These are phyloP conservation scores for Persicaria tinctoria DNA, from an alignment of 148 eudicot genomes.

Conservation along the genomic window DNA sequence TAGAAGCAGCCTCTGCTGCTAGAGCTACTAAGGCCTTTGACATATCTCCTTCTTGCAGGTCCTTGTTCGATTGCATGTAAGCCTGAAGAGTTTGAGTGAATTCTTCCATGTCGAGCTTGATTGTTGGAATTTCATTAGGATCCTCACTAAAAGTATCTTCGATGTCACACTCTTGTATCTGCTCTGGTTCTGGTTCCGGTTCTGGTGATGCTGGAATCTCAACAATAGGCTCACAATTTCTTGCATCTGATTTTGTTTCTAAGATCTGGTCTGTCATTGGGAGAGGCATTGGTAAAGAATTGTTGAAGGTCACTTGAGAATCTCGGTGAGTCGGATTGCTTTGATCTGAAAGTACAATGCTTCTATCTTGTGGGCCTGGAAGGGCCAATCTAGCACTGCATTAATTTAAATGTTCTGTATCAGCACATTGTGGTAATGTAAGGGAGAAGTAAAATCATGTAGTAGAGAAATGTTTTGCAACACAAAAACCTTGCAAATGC, in stretches of 20 bases:
- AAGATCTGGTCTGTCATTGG: slow-evolving; percentile 18
- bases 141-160: slow-evolving; percentile 66
- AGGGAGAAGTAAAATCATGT: not conserved
- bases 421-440: not conserved
- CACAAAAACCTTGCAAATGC: slow-evolving; percentile 26
- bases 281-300: slow-evolving; percentile 38
- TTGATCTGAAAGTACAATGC: slow-evolving; percentile 43
- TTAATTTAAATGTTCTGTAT: slow-evolving; percentile 9
- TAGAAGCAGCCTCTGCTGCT: slow-evolving; percentile 81
- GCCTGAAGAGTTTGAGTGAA: slow-evolving; percentile 65
- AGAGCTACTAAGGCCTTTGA: slow-evolving; percentile 83
- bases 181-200: slow-evolving; percentile 37
- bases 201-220: slow-evolving; percentile 90
- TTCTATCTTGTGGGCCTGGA: slow-evolving; percentile 77
- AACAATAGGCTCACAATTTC: slow-evolving; percentile 53
- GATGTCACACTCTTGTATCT: slow-evolving; percentile 45
- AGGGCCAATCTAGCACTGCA: slow-evolving; percentile 90
- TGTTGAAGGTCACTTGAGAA: slow-evolving; percentile 25
- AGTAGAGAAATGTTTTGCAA: not conserved
- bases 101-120: slow-evolving; percentile 63
- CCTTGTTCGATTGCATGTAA: slow-evolving; percentile 49
- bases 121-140: slow-evolving; percentile 79
- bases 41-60: slow-evolving; percentile 53
- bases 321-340: slow-evolving; percentile 27
- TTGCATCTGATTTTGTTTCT: slow-evolving; percentile 21